Percentiles rank a stretch among this genome's conserved stretches.
phyloP scores from a whole-genome alignment of 225 moss, liverwort and hornwort species.

The Anthoceros angustus region DNA sequence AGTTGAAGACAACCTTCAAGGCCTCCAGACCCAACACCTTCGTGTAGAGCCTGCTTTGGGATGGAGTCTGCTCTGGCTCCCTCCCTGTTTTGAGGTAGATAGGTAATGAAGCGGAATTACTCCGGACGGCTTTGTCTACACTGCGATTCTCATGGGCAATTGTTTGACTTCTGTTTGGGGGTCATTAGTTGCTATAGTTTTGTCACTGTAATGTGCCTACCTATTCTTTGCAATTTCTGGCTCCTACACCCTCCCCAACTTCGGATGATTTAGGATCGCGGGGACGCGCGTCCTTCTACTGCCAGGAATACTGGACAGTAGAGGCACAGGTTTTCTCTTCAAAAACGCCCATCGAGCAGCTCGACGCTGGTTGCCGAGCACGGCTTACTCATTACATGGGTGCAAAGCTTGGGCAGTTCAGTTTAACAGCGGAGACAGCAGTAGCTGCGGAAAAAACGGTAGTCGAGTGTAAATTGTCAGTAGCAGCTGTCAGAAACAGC shows the following conservation, averaged over 20 bases:
- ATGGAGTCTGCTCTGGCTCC: too few relatives aligned
- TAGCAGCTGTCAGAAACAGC: conserved; percentile 55
- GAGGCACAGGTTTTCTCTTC: conserved; percentile 30
- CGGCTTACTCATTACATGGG: conserved; percentile 64
- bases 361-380: conserved; percentile 8
- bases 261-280: too few relatives aligned
- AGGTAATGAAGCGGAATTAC: too few relatives aligned
- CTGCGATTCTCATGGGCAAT: too few relatives aligned
- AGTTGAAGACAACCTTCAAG: conserved; percentile 79
- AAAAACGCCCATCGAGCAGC: not conserved
- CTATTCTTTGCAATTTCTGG: too few relatives aligned
- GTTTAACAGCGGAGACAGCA: conserved; percentile 30
- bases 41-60: conserved; percentile 18
- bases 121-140: too few relatives aligned
- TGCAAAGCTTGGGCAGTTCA: conserved; percentile 61
- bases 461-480: conserved; percentile 32
- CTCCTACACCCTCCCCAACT: too few relatives aligned
- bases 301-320: conserved; percentile 62
- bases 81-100: too few relatives aligned
- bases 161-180: too few relatives aligned
- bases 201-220: too few relatives aligned
- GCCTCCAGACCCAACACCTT: conserved; percentile 81
- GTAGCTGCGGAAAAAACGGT: conserved; percentile 35
- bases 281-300: conserved; percentile 33
- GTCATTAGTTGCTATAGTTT: too few relatives aligned